phyloP scores from a whole-genome alignment of 257 asterid species.

The Scutellaria baicalensis region DNA sequence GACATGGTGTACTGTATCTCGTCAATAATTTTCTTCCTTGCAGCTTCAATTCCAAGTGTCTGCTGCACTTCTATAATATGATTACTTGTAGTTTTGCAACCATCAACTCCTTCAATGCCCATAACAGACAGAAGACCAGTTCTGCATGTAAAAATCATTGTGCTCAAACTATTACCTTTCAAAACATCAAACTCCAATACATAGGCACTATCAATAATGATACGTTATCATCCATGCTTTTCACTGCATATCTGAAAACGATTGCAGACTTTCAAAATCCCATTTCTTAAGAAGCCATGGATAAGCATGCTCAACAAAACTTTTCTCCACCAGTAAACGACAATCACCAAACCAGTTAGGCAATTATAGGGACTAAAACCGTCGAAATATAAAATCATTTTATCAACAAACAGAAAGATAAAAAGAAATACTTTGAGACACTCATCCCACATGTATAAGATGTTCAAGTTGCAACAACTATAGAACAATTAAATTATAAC shows the following conservation, averaged over 20 bases:
- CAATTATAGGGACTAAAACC: no score
- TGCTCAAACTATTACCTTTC: neutral
- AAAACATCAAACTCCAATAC: neutral
- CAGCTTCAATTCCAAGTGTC: constrained; percentile 93
- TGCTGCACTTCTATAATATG: constrained; percentile 64
- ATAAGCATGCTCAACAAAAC: neutral
- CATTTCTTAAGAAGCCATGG: no score
- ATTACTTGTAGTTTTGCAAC: constrained; percentile 55
- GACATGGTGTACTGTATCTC: constrained; percentile 76
- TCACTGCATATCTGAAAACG: neutral
- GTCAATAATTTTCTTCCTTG: constrained; percentile 60
- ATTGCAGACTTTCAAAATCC: neutral
- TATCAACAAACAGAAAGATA: neutral
- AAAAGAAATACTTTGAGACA: neutral
- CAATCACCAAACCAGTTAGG: no score
- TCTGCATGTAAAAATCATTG: constrained; percentile 33
- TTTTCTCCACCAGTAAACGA: no score
- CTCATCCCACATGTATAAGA: neutral
- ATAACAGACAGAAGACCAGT: constrained; percentile 81
- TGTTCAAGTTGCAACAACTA: neutral
- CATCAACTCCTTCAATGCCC: constrained; percentile 89
- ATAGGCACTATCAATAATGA: neutral
- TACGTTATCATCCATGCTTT: neutral
- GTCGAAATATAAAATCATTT: no score
- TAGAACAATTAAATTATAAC: no score